Percentiles rank a stretch among this genome's conserved stretches.
Evolutionary conservation across 768 basidiomycete species (phyloP).

Genomic region (Wakefieldia striispora): DNA sequence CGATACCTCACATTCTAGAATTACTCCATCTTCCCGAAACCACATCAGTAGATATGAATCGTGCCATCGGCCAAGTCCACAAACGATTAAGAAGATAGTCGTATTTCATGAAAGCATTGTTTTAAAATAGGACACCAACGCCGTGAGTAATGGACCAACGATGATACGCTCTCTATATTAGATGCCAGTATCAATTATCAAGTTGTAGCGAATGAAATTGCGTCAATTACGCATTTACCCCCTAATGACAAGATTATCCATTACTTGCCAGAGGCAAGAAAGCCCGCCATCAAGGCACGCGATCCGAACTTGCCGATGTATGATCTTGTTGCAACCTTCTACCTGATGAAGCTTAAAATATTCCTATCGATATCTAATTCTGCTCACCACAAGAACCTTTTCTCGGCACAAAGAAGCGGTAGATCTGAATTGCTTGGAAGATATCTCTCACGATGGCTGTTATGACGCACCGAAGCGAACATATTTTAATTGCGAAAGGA

Average conservation of each 20-base stretch:
- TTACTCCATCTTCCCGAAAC: constrained; percentile 45
- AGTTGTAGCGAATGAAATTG: constrained; percentile 5
- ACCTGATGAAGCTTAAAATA: neutral
- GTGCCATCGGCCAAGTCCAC: constrained; percentile 61
- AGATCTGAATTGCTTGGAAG: no score
- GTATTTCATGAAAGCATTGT: neutral
- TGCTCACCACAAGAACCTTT: neutral
- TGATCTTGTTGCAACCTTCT: neutral
- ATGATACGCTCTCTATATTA: constrained; percentile 13
- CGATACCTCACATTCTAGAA: constrained; percentile 49
- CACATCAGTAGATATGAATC: constrained; percentile 50
- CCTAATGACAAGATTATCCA: neutral
- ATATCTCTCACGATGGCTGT: neutral
- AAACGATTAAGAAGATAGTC: constrained; percentile 26
- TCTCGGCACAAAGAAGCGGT: neutral
- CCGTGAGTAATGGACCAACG: constrained; percentile 11
- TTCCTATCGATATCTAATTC: neutral
- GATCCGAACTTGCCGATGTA: neutral
- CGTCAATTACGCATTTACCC: constrained; percentile 2
- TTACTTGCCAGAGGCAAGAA: neutral
- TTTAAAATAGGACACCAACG: neutral
- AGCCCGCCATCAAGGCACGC: neutral
- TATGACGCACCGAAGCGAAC: neutral
- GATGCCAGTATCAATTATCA: neutral
- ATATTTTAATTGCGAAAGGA: neutral